These are phyloP conservation scores for Sporisorium graminicola DNA, from an alignment of 1,284 basidiomycete species.

Conservation along the genomic window DNA sequence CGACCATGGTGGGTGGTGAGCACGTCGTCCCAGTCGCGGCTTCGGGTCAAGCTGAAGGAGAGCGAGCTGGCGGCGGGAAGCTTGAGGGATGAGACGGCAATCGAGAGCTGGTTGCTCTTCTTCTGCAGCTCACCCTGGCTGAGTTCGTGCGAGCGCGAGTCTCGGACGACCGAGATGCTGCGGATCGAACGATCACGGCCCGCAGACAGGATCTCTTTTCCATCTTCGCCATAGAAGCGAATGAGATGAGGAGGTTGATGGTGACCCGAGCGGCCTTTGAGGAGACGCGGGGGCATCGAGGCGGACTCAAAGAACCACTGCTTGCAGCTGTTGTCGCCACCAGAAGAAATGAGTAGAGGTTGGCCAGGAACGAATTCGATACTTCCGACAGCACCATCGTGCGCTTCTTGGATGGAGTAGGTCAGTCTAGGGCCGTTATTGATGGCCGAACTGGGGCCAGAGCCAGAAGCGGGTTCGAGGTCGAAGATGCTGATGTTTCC, in stretches of 20 bases:
- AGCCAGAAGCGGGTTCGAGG: slow-evolving; percentile 50
- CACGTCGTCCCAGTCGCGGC: slow-evolving; percentile 98
- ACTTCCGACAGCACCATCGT: slow-evolving; percentile 59
- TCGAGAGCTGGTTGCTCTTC: slow-evolving; percentile 83
- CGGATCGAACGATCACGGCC: slow-evolving; percentile 83
- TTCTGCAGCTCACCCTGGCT: slow-evolving; percentile 86
- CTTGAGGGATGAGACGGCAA: slow-evolving; percentile 76
- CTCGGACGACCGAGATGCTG: slow-evolving; percentile 86
- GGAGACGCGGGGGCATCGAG: slow-evolving; percentile 76
- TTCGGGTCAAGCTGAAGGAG: slow-evolving; percentile 82
- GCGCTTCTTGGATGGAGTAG: slow-evolving; percentile 66
- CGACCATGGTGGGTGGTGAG: slow-evolving; percentile 84
- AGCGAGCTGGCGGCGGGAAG: slow-evolving; percentile 80
- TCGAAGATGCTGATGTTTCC: slow-evolving; percentile 67
- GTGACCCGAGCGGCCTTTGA: slow-evolving; percentile 93
- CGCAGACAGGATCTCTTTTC: slow-evolving; percentile 82
- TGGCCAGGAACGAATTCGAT: slow-evolving; percentile 63
- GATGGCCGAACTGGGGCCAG: slow-evolving; percentile 20
- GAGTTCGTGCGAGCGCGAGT: slow-evolving; percentile 78
- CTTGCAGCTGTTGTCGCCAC: slow-evolving; percentile 66
- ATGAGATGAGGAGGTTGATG: slow-evolving; percentile 90
- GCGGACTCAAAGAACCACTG: slow-evolving; percentile 97
- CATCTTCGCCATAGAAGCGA: slow-evolving; percentile 94
- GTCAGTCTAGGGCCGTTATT: slow-evolving; percentile 53
- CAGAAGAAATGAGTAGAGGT: slow-evolving; percentile 58